phyloP scores from a whole-genome alignment of 1,284 basidiomycete genomes.

The Cutaneotrichosporon cavernicola region DNA sequence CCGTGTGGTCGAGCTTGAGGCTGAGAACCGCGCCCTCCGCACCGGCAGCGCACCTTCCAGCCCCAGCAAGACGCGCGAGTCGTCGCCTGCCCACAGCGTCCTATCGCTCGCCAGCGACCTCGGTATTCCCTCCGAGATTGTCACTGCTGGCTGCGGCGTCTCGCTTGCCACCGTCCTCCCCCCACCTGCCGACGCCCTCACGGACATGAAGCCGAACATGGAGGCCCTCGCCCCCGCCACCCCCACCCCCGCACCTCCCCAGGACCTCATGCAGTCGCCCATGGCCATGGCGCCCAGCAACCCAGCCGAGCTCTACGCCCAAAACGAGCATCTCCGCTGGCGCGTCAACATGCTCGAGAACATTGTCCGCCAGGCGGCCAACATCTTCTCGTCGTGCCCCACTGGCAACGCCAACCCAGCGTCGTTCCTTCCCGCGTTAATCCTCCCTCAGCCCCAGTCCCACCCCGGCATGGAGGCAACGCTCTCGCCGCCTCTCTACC shows the following conservation, averaged over 20 bases:
- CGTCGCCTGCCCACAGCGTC: conserved; percentile 40
- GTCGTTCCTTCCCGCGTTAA: conserved; percentile 10
- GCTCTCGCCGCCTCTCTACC: conserved; percentile 37
- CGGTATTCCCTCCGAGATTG: conserved; percentile 39
- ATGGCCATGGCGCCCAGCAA: conserved; percentile 12
- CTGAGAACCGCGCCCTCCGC: conserved; percentile 44
- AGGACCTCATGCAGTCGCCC: neutral
- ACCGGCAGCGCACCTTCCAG: conserved; percentile 22
- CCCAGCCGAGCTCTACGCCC: conserved; percentile 26
- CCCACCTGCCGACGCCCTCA: conserved; percentile 36
- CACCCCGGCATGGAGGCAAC: conserved; percentile 33
- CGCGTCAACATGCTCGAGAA: conserved; percentile 43
- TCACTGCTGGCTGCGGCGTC: conserved; percentile 38
- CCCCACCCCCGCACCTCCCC: conserved; percentile 13
- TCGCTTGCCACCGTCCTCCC: conserved; percentile 45
- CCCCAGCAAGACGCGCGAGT: conserved; percentile 28
- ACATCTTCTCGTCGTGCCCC: conserved; percentile 32
- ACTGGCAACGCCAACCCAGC: conserved; percentile 14
- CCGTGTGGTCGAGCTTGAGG: conserved; percentile 49
- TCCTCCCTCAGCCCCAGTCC: conserved; percentile 18
- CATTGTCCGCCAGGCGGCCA: conserved; percentile 47
- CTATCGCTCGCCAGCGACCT: conserved; percentile 40
- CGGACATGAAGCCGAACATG: conserved; percentile 37
- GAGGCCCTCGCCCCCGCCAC: conserved; percentile 9
- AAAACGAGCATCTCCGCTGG: conserved; percentile 42